Evolutionary conservation across 495 filamentous ascomycete species (phyloP), one percentile per base, ranked within the genome.

Genomic region (Entonaema liquescens): DNA sequence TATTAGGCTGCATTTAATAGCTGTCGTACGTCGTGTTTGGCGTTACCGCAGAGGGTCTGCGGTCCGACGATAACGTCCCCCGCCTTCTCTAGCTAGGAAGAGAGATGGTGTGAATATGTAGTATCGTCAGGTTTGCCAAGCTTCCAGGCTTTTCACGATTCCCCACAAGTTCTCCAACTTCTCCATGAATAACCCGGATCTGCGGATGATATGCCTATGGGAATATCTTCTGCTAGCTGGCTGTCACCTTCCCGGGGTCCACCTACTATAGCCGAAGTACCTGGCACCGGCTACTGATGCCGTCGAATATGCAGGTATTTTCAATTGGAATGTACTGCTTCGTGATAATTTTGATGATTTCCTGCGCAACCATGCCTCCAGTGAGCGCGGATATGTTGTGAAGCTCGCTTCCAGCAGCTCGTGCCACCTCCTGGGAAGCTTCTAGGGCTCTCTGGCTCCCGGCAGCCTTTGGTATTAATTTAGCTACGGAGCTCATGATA

Each of bases 241-340:
- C 55, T 68, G 59, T 62, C 56, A 63, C 50, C 59, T 55, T 57
- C 49, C 44, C 44, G n/a, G 50, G 65, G 44, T 33, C 68, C 56
- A 59, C 65, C 42, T 33, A 58, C 53, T 75, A 85, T 72, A 85
- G 70, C 65, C 80, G 80, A 70, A 93, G 86, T 68, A 96, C 91
- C 76, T 90, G 89, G 61, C 86, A 91, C 79, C 89, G 89, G 80
- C 94, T 96, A 63, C 78, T 82, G 23, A 97, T 90, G 50, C 95
- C 95, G 82, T 98, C 94, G 76, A 96, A 97, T 60, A 98, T 83
- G 77, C 93, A 95, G 9, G 92, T 95, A 78, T 97, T 95, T 75
- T 98, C 93, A 60, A 97, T 87, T 17, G 95, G 95, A 12, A 97
- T 87, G 83, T 99, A 99, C 84, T 99, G 95, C 79, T 93, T 89